phyloP scores from a whole-genome alignment of 129 eudicot species.

The Centaurea solstitialis region DNA sequence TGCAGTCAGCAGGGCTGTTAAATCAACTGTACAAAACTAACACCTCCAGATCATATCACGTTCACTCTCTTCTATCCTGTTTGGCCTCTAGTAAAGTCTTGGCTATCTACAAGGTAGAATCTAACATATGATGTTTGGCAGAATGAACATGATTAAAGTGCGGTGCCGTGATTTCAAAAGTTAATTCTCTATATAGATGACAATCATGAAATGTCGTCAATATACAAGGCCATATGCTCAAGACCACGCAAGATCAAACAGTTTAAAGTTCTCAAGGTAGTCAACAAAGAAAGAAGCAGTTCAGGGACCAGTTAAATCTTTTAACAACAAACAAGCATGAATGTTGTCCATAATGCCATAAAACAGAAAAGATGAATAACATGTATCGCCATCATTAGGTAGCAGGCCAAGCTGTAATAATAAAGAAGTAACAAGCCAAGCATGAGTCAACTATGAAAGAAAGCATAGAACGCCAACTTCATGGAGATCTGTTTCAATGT shows the following conservation, averaged over 20 bases:
- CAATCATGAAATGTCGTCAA: no score
- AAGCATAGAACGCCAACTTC: conserved; percentile 30
- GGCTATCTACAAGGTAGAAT: no score
- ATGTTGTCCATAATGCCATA: neutral
- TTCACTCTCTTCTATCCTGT: no score
- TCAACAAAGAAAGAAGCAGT: neutral
- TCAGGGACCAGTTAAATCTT: neutral
- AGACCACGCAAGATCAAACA: neutral
- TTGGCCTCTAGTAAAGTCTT: no score
- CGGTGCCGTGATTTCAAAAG: no score
- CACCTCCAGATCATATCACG: no score
- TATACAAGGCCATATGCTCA: neutral
- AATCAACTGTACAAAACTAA: no score
- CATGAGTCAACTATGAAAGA: conserved; percentile 20
- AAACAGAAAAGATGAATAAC: conserved; percentile 2
- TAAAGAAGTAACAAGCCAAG: neutral
- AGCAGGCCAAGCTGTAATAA: conserved; percentile 9
- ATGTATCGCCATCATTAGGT: conserved; percentile 13
- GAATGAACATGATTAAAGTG: no score
- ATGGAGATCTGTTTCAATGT: conserved; percentile 29
- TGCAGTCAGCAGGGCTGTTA: neutral
- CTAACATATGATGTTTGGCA: no score
- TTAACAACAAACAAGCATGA: conserved; percentile 10
- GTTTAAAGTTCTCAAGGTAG: neutral
- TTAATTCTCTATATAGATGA: no score